These are phyloP conservation scores for Suillus fuscotomentosus DNA, from an alignment of 768 basidiomycete genomes.

Conservation along the genomic window DNA sequence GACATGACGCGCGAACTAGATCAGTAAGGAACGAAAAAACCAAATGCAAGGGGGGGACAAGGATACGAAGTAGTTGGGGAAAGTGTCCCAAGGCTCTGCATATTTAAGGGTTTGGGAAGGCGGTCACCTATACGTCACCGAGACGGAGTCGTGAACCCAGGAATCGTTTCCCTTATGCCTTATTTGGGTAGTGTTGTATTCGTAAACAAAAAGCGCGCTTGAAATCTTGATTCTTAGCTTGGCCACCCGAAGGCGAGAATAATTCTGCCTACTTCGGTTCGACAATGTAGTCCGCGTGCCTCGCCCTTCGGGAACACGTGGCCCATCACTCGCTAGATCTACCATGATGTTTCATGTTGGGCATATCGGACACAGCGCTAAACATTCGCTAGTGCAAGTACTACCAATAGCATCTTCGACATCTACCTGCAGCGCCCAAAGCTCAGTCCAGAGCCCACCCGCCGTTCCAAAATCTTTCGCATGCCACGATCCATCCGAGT, in stretches of 20 bases:
- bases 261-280: constrained; percentile 4
- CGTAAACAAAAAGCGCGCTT: constrained; percentile 23
- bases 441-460: background rate
- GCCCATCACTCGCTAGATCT: background rate
- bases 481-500: constrained; percentile 27
- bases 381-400: too few species aligned
- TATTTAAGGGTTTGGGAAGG: constrained; percentile 10
- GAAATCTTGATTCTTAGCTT: background rate
- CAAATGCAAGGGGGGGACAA: background rate
- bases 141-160: background rate
- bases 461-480: constrained; percentile 24
- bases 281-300: constrained; percentile 3
- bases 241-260: constrained; percentile 3
- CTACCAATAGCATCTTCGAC: too few species aligned
- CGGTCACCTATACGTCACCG: constrained; percentile 10
- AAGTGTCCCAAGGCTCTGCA: background rate
- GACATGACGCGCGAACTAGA: constrained; percentile 18
- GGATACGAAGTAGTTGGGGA: constrained; percentile 8
- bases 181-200: constrained; percentile 31
- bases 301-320: background rate
- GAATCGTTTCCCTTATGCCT: constrained; percentile 23
- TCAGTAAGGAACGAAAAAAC: background rate
- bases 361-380: too few species aligned
- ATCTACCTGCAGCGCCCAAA: background rate
- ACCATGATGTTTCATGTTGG: background rate